phyloP scores from a whole-genome alignment of 2,329 filamentous ascomycete species.

The Knoxdaviesia capensis region DNA sequence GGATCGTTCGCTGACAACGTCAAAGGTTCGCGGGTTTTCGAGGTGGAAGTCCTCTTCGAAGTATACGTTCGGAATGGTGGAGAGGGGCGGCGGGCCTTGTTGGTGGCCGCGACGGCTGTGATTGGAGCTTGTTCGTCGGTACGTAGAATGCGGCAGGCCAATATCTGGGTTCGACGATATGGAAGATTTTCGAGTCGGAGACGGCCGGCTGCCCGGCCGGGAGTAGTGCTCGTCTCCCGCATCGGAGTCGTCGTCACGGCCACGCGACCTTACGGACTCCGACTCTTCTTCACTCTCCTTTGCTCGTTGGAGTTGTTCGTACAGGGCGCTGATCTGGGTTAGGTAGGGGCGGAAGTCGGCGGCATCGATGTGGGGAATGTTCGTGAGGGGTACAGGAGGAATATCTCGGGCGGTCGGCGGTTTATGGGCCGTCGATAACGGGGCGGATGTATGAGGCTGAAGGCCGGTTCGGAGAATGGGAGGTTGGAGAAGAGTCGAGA shows the following conservation, averaged over 20 bases:
- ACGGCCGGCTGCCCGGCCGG: constrained; percentile 20
- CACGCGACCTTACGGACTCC: constrained; percentile 17
- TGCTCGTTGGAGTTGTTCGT: constrained; percentile 71
- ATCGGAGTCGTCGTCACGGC: constrained; percentile 20
- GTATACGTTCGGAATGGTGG: constrained; percentile 82
- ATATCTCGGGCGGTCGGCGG: constrained; percentile 78
- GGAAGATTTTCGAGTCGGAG: constrained; percentile 18
- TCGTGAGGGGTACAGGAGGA: constrained; percentile 77
- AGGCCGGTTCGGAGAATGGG: constrained; percentile 80
- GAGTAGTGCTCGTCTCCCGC: constrained; percentile 22
- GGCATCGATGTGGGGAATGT: constrained; percentile 62
- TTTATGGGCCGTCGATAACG: constrained; percentile 52
- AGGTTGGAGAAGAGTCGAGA: constrained; percentile 80
- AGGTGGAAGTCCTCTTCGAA: constrained; percentile 90
- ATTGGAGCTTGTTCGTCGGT: constrained; percentile 1
- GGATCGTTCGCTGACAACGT: constrained; percentile 87
- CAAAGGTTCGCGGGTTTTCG: constrained; percentile 90
- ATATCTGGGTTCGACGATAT: constrained; percentile 25
- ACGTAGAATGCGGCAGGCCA: not conserved
- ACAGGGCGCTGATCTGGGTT: constrained; percentile 64
- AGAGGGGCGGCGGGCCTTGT: constrained; percentile 65
- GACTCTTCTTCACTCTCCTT: constrained; percentile 57
- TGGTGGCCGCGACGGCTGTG: constrained; percentile 27
- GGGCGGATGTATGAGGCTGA: constrained; percentile 54
- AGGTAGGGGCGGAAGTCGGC: constrained; percentile 72